Conservation (phyloP, 352 stramenopile species). For the Plasmopara viticola region DNA sequence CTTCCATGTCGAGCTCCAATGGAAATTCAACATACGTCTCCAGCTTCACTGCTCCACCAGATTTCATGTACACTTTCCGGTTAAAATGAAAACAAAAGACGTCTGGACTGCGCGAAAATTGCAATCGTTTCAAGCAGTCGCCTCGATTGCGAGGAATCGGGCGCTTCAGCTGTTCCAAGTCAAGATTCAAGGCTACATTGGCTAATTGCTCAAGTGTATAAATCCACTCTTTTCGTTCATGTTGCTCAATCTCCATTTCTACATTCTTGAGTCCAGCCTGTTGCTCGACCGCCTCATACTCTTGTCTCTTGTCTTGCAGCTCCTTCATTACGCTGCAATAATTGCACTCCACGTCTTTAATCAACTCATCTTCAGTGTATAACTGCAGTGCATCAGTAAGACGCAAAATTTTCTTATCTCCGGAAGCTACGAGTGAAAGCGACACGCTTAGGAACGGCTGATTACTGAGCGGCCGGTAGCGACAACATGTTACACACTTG, state of each 20-base stretch:
- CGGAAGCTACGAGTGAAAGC: constrained; percentile 49
- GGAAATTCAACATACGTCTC: constrained; percentile 77
- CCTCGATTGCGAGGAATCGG: constrained; percentile 34
- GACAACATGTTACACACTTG: constrained; percentile 56
- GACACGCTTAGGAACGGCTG: constrained; percentile 75
- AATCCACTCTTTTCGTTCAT: constrained; percentile 27
- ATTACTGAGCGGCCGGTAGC: constrained; percentile 66
- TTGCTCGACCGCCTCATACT: constrained; percentile 14
- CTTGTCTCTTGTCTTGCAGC: constrained; percentile 33
- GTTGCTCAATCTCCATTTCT: neutral
- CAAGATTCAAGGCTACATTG: constrained; percentile 19
- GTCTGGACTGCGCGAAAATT: constrained; percentile 73
- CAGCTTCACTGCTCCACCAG: constrained; percentile 63
- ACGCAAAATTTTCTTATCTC: constrained; percentile 27
- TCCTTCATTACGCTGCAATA: constrained; percentile 59
- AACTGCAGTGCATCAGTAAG: constrained; percentile 51
- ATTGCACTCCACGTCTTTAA: constrained; percentile 70
- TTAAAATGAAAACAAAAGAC: constrained; percentile 87
- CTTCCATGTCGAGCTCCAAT: constrained; percentile 68
- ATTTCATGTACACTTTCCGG: constrained; percentile 76
- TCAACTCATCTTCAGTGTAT: constrained; percentile 64
- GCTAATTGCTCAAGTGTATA: constrained; percentile 45
- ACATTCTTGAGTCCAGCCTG: constrained; percentile 53
- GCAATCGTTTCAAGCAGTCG: constrained; percentile 57
- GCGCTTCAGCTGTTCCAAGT: constrained; percentile 36